These are phyloP conservation scores for Remersonia thermophila DNA, from an alignment of 2,329 filamentous ascomycete species.

Conservation along the genomic window DNA sequence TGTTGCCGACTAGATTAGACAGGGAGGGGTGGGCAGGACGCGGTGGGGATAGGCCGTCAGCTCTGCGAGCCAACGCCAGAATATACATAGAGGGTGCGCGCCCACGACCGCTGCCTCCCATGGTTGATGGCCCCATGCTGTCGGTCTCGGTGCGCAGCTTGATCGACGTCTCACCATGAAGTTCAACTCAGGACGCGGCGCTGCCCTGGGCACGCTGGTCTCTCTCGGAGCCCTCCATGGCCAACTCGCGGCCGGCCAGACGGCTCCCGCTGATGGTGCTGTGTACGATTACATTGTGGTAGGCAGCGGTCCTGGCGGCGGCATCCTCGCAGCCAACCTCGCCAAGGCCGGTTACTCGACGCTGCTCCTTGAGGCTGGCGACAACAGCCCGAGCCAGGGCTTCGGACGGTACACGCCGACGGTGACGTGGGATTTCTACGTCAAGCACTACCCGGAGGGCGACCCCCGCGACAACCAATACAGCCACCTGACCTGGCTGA, in stretches of 20 bases:
- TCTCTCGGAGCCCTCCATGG: background rate
- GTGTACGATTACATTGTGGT: constrained; percentile 40
- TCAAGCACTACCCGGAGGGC: constrained; percentile 38
- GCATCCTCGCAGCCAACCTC: constrained; percentile 37
- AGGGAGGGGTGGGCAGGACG: no score
- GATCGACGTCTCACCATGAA: constrained; percentile 1
- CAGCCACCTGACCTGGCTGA: constrained; percentile 37
- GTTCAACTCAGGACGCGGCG: background rate
- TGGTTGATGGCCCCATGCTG: background rate
- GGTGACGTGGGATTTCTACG: constrained; percentile 41
- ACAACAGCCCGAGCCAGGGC: constrained; percentile 31
- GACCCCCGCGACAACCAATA: constrained; percentile 33
- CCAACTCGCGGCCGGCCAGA: background rate
- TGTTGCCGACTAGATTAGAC: no score
- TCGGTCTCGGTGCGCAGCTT: background rate
- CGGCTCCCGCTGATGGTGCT: constrained; percentile 2
- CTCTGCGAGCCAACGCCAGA: no score
- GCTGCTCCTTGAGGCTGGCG: constrained; percentile 42
- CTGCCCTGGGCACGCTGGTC: background rate
- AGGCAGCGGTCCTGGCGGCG: constrained; percentile 40
- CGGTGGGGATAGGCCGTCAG: no score
- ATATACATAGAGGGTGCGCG: no score
- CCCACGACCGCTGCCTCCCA: background rate
- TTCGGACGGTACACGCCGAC: constrained; percentile 31
- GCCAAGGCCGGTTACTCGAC: constrained; percentile 39